Percentiles rank a stretch among this genome's conserved stretches.
Conservation (phyloP, 176 grass and related monocot genomes). For the Cocos nucifera region DNA sequence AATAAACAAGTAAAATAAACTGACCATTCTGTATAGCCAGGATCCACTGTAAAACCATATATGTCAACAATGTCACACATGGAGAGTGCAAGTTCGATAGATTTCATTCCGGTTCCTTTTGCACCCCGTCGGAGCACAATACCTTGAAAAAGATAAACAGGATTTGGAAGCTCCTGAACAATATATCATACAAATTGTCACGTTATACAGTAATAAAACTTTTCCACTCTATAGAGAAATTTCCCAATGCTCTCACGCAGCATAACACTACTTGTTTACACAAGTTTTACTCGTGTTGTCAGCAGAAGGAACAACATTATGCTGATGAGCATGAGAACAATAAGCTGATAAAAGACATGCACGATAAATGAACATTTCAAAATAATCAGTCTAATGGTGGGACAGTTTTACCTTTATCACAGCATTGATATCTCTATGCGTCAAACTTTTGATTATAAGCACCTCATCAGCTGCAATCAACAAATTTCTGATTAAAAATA, state of each 20-base stretch:
- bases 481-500: slow-evolving; percentile 7
- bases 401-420: slow-evolving; percentile 64
- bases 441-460: slow-evolving; percentile 94
- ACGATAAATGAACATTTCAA: no score
- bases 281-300: background rate
- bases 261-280: slow-evolving; percentile 1
- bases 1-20: slow-evolving; percentile 14
- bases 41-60: slow-evolving; percentile 96
- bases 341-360: no score
- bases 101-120: slow-evolving; percentile 99
- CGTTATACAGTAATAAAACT: background rate
- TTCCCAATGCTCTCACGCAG: background rate
- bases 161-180: slow-evolving; percentile 89
- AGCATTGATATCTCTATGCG: slow-evolving; percentile 73
- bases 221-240: no score
- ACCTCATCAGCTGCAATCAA: slow-evolving; percentile 75
- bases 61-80: slow-evolving; percentile 92
- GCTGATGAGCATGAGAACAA: no score
- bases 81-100: slow-evolving; percentile 87
- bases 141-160: slow-evolving; percentile 95
- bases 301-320: no score
- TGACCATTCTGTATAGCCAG: slow-evolving; percentile 93
- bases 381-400: background rate
- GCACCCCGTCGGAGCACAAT: slow-evolving; percentile 91
- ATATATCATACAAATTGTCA: slow-evolving; percentile 15